These are phyloP conservation scores for Chrysanthemum makinoi DNA, from an alignment of 129 eudicot genomes.

Conservation along the genomic window DNA sequence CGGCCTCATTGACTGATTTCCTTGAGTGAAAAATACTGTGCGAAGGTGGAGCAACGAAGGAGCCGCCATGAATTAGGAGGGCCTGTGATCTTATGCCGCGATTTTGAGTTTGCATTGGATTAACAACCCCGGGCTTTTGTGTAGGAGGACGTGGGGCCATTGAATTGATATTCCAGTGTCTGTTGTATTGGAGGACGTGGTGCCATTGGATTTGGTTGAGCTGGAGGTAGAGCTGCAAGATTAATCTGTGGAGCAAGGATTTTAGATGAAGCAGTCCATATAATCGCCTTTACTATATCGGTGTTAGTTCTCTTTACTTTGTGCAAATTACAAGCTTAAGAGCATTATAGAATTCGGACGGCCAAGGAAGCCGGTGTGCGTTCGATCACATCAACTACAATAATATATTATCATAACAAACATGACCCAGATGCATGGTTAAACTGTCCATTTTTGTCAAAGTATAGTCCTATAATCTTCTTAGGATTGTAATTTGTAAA, in stretches of 20 bases:
- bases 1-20: constrained; percentile 52
- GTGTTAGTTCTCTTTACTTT: constrained; percentile 84
- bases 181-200: constrained; percentile 51
- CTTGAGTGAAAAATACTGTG: constrained; percentile 58
- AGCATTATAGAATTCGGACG: constrained; percentile 86
- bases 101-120: constrained; percentile 50
- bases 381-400: no score
- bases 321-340: constrained; percentile 96
- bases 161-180: constrained; percentile 39
- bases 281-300: constrained; percentile 87
- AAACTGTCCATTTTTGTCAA: constrained; percentile 5
- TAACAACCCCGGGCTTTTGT: constrained; percentile 45
- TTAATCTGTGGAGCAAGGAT: constrained; percentile 90
- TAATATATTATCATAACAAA: constrained; percentile 5
- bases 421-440: not conserved
- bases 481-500: no score
- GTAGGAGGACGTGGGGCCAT: constrained; percentile 47
- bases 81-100: constrained; percentile 62
- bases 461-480: not conserved
- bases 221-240: constrained; percentile 48
- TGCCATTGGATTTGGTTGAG: constrained; percentile 55
- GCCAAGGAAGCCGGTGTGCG: no score
- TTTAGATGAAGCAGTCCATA: constrained; percentile 83
- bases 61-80: constrained; percentile 54
- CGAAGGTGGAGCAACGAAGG: constrained; percentile 30